phyloP scores from a whole-genome alignment of 306 rosid genomes.

The Crotalaria pallida region DNA sequence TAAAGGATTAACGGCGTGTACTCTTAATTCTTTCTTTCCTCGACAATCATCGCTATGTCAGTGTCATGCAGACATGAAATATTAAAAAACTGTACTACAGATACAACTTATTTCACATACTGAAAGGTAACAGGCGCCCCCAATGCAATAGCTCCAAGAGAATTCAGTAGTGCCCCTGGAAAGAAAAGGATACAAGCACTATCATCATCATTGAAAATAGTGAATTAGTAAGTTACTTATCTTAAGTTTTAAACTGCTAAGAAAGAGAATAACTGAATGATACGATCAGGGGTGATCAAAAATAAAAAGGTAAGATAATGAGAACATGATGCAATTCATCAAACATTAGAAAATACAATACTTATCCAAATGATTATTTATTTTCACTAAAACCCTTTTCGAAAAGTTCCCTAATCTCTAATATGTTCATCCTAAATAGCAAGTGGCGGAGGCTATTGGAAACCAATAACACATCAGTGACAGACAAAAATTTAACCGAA shows the following conservation, averaged over 20 bases:
- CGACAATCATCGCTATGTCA: slow-evolving; percentile 22
- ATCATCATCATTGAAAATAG: neutral
- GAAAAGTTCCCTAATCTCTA: neutral
- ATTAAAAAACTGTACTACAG: slow-evolving; percentile 13
- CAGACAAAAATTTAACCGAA: neutral
- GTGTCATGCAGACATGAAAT: neutral
- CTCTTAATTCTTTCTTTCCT: slow-evolving; percentile 24
- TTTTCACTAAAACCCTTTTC: neutral
- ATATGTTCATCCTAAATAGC: neutral
- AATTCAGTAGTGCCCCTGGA: slow-evolving; percentile 72
- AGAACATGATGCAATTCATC: neutral
- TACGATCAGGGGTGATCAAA: neutral
- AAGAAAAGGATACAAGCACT: slow-evolving; percentile 1
- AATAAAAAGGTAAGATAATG: neutral
- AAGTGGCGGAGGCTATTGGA: neutral
- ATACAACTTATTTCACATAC: slow-evolving; percentile 54
- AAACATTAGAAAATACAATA: neutral
- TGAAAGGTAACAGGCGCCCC: slow-evolving; percentile 76
- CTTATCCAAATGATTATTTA: neutral
- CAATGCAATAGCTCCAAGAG: slow-evolving; percentile 78
- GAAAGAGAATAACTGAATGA: neutral
- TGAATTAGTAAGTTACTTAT: neutral
- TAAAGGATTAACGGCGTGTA: neutral
- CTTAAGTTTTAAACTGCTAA: neutral
- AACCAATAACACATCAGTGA: neutral